Evolutionary conservation across 2,329 filamentous ascomycete genomes (phyloP).

Genomic region (Calonectria henricotiae): DNA sequence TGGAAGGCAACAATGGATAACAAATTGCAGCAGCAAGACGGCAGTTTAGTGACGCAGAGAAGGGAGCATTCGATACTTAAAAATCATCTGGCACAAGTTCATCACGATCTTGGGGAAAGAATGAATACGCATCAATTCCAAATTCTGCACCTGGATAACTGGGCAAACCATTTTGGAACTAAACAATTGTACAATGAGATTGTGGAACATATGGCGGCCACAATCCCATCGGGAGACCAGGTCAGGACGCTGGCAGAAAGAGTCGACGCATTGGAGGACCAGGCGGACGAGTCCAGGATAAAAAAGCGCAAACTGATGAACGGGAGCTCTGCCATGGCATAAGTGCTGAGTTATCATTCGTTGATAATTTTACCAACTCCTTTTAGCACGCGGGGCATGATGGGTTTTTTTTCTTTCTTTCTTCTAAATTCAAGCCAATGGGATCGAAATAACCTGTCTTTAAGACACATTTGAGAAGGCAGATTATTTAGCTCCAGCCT

Average conservation of each 20-base stretch:
- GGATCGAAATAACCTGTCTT: not conserved
- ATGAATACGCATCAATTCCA: conserved; percentile 57
- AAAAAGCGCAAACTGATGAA: conserved; percentile 49
- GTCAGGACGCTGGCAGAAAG: conserved; percentile 44
- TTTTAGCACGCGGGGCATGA: not conserved
- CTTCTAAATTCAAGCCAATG: not conserved
- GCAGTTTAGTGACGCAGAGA: conserved; percentile 15
- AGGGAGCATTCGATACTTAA: conserved; percentile 22
- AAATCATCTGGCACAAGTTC: conserved; percentile 27
- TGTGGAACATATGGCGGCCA: conserved; percentile 57
- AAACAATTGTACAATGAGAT: conserved; percentile 62
- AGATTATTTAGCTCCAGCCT: not conserved
- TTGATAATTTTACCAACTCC: conserved; percentile 25
- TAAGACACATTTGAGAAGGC: not conserved
- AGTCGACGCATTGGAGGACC: conserved; percentile 47
- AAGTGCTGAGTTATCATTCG: not conserved
- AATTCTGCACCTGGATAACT: conserved; percentile 62
- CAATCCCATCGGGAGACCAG: conserved; percentile 46
- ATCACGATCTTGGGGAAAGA: conserved; percentile 47
- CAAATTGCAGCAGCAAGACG: conserved; percentile 12
- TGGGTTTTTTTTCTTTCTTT: not conserved
- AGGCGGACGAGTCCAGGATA: conserved; percentile 34
- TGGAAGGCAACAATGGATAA: not conserved
- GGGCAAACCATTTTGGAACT: conserved; percentile 68
- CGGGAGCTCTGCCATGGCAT: conserved; percentile 39